Base-by-base conservation (phyloP, 2,329 filamentous ascomycete genomes). In the Phialocephala subalpina region DNA sequence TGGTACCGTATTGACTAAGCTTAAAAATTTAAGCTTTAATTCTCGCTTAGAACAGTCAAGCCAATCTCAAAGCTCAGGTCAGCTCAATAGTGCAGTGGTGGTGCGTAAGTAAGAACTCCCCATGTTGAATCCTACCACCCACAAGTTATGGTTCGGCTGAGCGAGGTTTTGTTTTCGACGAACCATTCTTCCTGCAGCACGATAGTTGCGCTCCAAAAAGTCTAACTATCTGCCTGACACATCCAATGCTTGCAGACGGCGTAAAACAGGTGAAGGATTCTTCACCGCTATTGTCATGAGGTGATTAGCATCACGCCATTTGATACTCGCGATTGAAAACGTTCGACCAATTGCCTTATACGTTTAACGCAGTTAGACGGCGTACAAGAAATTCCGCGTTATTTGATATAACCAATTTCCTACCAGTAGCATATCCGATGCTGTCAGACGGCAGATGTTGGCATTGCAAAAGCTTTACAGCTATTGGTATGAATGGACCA, bases 401-500 rank as follows among this genome's bases (percentile, higher is more conserved):
- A 42, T n/a, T 42, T n/a, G 18, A 16, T 16, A 42, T 42, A 42
- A 42, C 38, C 18, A 42, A 16, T 42, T 42, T 14, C 12, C 18
- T 42, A 42, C 38, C 18, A n/a, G 38, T 42, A 42, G 38, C 38
- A 42, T 42, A 42, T 42, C 38, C 38, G 38, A 42, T 42, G 38
- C 38, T 42, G 18, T 42, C 18, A 16, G 12, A 42, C 38, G 38
- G 38, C 38, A n/a, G 12, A 42, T 14, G 18, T 42, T n/a, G 38
- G 38, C 38, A 42, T 16, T 42, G 38, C 38, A 42, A 42, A 42
- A 42, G 38, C 12, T 42, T n/a, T 42, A 42, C 38, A 14, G 38
- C 38, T 42, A 42, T 42, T 42, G 38, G 38, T 42, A 42, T 42
- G 12, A 42, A 42, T 42, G 38, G 38, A 42, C 38, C 38, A 42